Evolutionary conservation across 2,329 filamentous ascomycete genomes (phyloP).

Genomic region (Aspergillus vadensis): DNA sequence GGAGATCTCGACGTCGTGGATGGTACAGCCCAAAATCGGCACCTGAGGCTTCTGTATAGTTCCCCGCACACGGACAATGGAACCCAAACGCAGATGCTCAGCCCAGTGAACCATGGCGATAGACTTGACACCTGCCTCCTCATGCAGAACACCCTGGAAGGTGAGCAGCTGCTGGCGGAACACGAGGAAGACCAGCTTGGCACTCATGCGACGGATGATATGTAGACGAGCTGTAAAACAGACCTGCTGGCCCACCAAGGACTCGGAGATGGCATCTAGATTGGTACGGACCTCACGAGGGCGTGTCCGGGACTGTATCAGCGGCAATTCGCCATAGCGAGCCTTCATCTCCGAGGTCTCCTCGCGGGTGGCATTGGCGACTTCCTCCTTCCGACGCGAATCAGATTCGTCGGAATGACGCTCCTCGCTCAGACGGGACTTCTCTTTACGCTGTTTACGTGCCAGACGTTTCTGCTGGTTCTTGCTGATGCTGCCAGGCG

Average conservation of each 20-base stretch:
- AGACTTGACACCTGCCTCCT: slow-evolving; percentile 62
- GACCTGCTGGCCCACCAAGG: slow-evolving; percentile 61
- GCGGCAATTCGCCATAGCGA: slow-evolving; percentile 59
- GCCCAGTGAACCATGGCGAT: slow-evolving; percentile 83
- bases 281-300: slow-evolving; percentile 51
- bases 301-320: slow-evolving; percentile 60
- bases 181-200: slow-evolving; percentile 80
- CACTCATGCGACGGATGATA: slow-evolving; percentile 77
- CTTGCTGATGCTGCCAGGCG: slow-evolving; percentile 42
- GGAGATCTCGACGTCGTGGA: slow-evolving; percentile 74
- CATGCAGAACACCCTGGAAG: slow-evolving; percentile 77
- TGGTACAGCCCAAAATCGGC: slow-evolving; percentile 71
- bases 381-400: slow-evolving; percentile 45
- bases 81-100: slow-evolving; percentile 77
- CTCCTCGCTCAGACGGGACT: slow-evolving; percentile 47
- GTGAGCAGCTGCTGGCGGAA: slow-evolving; percentile 82
- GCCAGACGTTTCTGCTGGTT: slow-evolving; percentile 49
- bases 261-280: slow-evolving; percentile 54
- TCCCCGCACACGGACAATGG: slow-evolving; percentile 75
- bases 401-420: slow-evolving; percentile 43
- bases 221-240: slow-evolving; percentile 73
- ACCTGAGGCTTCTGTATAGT: slow-evolving; percentile 72
- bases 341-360: slow-evolving; percentile 61
- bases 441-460: slow-evolving; percentile 43
- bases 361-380: slow-evolving; percentile 50